Evolutionary conservation across 1,139 yeast genomes (phyloP).

Genomic region (Debaryomyces subglobosus): DNA sequence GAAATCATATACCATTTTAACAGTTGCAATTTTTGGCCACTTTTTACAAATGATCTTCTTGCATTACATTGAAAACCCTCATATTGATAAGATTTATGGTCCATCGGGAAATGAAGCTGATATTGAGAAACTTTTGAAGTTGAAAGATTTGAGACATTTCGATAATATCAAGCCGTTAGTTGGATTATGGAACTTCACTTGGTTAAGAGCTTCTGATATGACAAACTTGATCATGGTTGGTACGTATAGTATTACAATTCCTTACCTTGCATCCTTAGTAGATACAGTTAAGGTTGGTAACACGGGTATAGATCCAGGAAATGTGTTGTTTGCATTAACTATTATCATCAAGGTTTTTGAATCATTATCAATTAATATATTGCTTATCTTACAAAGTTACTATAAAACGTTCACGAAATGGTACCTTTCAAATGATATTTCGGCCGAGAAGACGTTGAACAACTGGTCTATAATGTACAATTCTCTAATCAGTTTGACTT

Average conservation of each 20-base stretch:
- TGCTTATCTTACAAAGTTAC: constrained; percentile 64
- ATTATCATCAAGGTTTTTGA: constrained; percentile 56
- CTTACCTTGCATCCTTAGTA: constrained; percentile 41
- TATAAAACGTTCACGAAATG: constrained; percentile 68
- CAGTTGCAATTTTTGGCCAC: constrained; percentile 77
- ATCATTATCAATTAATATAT: constrained; percentile 52
- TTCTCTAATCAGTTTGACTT: constrained; percentile 47
- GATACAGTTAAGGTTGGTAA: constrained; percentile 19
- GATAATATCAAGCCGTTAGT: constrained; percentile 64
- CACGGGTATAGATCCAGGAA: constrained; percentile 13
- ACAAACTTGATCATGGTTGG: constrained; percentile 52
- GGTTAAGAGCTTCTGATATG: constrained; percentile 67
- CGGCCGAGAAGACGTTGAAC: constrained; percentile 68
- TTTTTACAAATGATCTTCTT: constrained; percentile 77
- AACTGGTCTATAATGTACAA: constrained; percentile 81
- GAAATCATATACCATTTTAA: constrained; percentile 71
- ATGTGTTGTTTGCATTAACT: constrained; percentile 49
- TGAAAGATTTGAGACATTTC: constrained; percentile 48
- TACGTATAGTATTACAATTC: constrained; percentile 48
- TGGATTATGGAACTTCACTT: constrained; percentile 64
- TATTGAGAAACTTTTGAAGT: constrained; percentile 37
- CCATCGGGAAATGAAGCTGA: constrained; percentile 45
- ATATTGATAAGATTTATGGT: constrained; percentile 79
- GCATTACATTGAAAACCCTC: constrained; percentile 83
- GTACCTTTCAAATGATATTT: constrained; percentile 67